Evolutionary conservation across 805 yeast species (phyloP), one percentile per base, ranked within the genome.

Genomic region (Zygotorulaspora danielsina): DNA sequence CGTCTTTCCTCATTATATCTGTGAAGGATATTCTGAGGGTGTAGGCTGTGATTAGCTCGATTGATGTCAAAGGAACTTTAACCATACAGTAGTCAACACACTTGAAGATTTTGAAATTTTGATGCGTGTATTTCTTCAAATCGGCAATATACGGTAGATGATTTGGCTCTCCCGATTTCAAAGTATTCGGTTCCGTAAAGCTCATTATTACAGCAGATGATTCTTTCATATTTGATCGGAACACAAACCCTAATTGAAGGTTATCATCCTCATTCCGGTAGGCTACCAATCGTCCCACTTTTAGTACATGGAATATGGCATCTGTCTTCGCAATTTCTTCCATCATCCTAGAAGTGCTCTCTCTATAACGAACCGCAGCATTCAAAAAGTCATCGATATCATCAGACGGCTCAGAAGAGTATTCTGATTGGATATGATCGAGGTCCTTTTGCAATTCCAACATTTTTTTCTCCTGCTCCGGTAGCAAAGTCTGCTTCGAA

Each of bases 381-480:
- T 64, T 63, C 46, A 73, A 74, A 8, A 73, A 65, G 5, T 61
- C 60, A 19, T 71, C 72, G 19, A 81, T 55, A 32, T 72, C 77
- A 1, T 52, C 57, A 8, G 61, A 48, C 8, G 71, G 59, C 32
- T 66, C 62, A 2, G 59, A 39, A 2, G 42, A 59, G 5, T 67
- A 68, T 27, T 73, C 64, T 4, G 57, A 47, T 10, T 61, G 63
- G 33, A 70, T 53, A 2, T 53, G 48, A 10, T 57, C 60, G 28
- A 85, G 59, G 30, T 76, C 64, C 6, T 64, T 68, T 32, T 76
- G 73, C 26, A 81, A 66, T 29, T 66, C 65, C 34, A 76, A 69
- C 19, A 87, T 77, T 45, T 74, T 72, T 54, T 75, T 71, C 59
- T 88, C 82, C 55, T 86, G 93, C 48, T 88, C 94, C 0, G 97